Evolutionary conservation across 2,329 filamentous ascomycete species (phyloP).

Genomic region (Talaromyces atroroseus): DNA sequence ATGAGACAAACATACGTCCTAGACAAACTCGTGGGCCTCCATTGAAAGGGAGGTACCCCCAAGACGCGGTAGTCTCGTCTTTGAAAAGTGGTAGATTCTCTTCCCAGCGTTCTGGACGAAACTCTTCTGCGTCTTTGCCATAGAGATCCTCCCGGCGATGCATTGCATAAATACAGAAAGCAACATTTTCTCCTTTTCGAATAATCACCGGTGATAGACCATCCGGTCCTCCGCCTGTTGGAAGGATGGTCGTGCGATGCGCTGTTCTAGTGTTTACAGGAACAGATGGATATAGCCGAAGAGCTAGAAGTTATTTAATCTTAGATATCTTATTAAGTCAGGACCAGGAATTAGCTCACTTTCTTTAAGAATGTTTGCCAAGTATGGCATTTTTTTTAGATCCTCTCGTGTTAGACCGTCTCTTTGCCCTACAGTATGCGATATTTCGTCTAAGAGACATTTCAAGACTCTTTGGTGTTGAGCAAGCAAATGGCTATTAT

Average conservation of each 20-base stretch:
- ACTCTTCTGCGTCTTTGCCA: slow-evolving; percentile 41
- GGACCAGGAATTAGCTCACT: too few relatives aligned
- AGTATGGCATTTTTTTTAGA: neutral
- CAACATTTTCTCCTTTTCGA: slow-evolving; percentile 59
- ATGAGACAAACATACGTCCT: slow-evolving; percentile 13
- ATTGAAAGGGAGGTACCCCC: slow-evolving; percentile 34
- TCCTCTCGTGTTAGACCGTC: neutral
- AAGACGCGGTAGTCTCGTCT: slow-evolving; percentile 40
- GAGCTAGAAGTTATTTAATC: neutral
- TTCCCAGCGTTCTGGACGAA: slow-evolving; percentile 46
- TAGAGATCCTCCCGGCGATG: slow-evolving; percentile 59
- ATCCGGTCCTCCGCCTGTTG: slow-evolving; percentile 6
- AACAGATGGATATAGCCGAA: slow-evolving; percentile 49
- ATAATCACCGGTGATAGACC: slow-evolving; percentile 56
- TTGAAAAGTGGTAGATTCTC: neutral
- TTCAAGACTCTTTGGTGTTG: slow-evolving; percentile 32
- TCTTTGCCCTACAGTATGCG: neutral
- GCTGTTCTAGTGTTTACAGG: slow-evolving; percentile 45
- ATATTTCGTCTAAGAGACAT: slow-evolving; percentile 29
- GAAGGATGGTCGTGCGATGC: slow-evolving; percentile 15
- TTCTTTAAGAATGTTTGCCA: slow-evolving; percentile 1
- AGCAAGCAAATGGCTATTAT: slow-evolving; percentile 32
- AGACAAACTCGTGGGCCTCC: slow-evolving; percentile 23
- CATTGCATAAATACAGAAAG: slow-evolving; percentile 65
- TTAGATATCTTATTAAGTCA: too few relatives aligned